phyloP scores from a whole-genome alignment of 1,284 basidiomycete genomes.

The Porogramme epimiltina region DNA sequence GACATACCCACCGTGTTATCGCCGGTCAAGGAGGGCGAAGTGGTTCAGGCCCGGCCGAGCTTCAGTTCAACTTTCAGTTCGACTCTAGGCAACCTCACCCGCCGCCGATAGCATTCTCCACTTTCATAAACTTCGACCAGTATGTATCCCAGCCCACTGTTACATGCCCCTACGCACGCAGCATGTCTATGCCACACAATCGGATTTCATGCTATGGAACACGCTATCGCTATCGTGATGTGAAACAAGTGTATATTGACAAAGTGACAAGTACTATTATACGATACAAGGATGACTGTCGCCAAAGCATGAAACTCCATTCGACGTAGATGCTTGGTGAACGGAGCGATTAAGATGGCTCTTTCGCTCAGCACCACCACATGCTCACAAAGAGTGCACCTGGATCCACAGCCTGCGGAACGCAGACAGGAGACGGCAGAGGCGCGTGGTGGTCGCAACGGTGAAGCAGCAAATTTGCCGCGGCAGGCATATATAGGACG shows the following conservation, averaged over 20 bases:
- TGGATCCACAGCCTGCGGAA: constrained; percentile 50
- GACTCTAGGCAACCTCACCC: constrained; percentile 15
- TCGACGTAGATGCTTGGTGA: constrained; percentile 63
- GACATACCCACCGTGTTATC: constrained; percentile 65
- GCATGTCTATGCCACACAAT: too few species aligned
- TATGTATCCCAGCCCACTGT: too few species aligned
- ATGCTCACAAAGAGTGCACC: constrained; percentile 35
- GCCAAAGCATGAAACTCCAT: constrained; percentile 83
- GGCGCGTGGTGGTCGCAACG: constrained; percentile 45
- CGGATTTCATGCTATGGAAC: too few species aligned
- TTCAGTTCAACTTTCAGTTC: constrained; percentile 26
- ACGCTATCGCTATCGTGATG: too few species aligned
- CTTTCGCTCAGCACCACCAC: constrained; percentile 53
- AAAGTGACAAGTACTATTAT: too few species aligned
- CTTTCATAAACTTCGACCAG: too few species aligned
- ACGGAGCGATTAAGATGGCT: constrained; percentile 81
- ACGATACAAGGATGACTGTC: constrained; percentile 39
- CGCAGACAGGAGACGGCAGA: constrained; percentile 52
- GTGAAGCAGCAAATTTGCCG: constrained; percentile 23
- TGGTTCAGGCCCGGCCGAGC: constrained; percentile 47
- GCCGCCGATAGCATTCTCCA: constrained; percentile 11
- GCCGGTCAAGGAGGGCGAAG: constrained; percentile 57
- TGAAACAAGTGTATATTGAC: too few species aligned
- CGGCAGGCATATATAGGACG: constrained; percentile 8
- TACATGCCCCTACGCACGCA: too few species aligned